Base-by-base conservation (phyloP, 2,329 filamentous ascomycete species). In the Calonectria hongkongensis region DNA sequence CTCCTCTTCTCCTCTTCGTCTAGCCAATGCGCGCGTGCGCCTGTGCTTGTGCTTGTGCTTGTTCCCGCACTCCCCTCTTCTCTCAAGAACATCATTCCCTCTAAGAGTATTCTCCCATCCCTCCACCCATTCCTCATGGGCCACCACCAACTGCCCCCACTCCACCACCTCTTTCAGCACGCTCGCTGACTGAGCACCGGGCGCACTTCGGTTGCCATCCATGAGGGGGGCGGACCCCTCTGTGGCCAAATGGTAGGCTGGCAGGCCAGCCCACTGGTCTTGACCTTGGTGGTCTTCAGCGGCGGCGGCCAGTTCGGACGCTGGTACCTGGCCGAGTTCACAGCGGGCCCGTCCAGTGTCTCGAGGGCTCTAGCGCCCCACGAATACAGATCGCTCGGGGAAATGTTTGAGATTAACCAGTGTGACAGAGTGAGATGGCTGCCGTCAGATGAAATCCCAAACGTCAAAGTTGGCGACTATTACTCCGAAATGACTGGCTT, bases 361-460 rank as follows among this genome's bases (percentile, higher is more conserved):
- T 71, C 56, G 45, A 68, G 56, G 39, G 50, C 30, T 45, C 43
- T 72, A 68, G 70, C 70, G 58, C 48, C 66, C 18, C 64, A 56
- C 58, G 63, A 65, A 68, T 68, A 68, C 65, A 68, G 70, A 72
- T 72, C 70, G 60, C 70, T 68, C 58, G 64, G 70, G 69, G 70
- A 68, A 50, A 51, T 62, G 56, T 72, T 72, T 72, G 70, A 68
- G 70, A 72, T 72, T 68, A 28, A 72, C 70, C 58, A 65, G 65
- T 65, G 41, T 56, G 70, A 56, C 70, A 30, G 63, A 45, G 66
- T 48, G 50, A 45, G 54, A 50, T 71, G n/a, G 51, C 51, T 45
- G 58, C 58, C 30, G 64, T 71, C 69, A 56, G 47, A 58, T 39
- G 48, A 60, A 43, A 33, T 60, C 21, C 8, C 54, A 41, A 68